Base-by-base conservation (phyloP, 305 asterid species). In the Striga hermonthica region DNA sequence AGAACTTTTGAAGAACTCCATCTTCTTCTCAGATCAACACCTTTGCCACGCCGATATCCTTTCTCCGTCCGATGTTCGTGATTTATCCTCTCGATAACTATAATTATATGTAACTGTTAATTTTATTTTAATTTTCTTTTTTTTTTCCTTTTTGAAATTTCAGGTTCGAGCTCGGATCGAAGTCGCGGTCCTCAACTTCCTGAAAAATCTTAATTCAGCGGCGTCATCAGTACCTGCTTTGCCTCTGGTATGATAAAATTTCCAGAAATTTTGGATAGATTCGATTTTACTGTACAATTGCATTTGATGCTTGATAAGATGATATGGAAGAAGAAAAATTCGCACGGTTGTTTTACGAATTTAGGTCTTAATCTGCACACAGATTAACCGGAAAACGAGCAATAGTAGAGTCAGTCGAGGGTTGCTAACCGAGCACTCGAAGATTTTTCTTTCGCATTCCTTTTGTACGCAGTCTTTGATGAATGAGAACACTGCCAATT, bases 161-260 rank as follows among this genome's bases (percentile, higher is more conserved):
- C 82, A 87, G 97, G 95, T 86, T 73, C 86, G 91, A 81, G 95
- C 88, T 71, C 82, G 98, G 66, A 90, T 92, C 35, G 97, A 89
- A 82, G 97, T 89, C 31, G 85, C 96, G 12, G 83, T 86, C 69
- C 81, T 89, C 44, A 83, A 83, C 80, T 92, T 92, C 77, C 84
- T 92, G 57, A 87, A 75, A 76, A 73, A 75, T 66, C 86, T 92
- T 44, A 81, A 36, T 70, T 87, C 95, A n/a, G 65, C 79, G 22
- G 69, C 55, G 22, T 97, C 98, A 1, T 72, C 82, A 37, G 79
- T 92, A 65, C 78, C 98, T 22, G 84, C 87, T 77, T 89, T 89
- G 7, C 84, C 84, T 53, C 79, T 91, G 88, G 98, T 91, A 50
- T 3, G 79, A 36, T 43, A 7, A 39, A 8, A 9, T 12, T 50